These are phyloP conservation scores for Ophiocordyceps camponoti-floridani DNA, from an alignment of 2,329 filamentous ascomycete genomes.

Conservation along the genomic window DNA sequence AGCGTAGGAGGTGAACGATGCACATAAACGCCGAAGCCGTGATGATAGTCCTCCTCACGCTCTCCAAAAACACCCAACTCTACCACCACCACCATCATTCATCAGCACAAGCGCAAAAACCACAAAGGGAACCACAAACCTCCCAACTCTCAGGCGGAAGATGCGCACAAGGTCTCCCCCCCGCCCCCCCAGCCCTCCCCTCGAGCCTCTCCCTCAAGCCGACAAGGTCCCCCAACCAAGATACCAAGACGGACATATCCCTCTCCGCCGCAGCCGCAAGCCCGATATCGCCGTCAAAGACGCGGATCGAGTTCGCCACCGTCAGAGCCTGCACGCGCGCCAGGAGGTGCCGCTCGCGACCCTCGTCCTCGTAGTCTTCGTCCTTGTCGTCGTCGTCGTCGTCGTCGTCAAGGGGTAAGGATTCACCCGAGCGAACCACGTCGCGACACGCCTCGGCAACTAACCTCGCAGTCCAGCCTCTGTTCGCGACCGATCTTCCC, in stretches of 20 bases:
- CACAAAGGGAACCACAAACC: slow-evolving; percentile 8
- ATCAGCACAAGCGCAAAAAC: background rate
- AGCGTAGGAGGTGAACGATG: slow-evolving; percentile 16
- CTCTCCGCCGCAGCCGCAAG: slow-evolving; percentile 21
- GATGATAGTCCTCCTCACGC: slow-evolving; percentile 19
- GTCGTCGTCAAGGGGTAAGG: background rate
- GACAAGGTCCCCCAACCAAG: slow-evolving; percentile 18
- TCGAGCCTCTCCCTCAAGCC: slow-evolving; percentile 16
- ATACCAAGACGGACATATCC: slow-evolving; percentile 16
- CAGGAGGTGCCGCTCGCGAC: slow-evolving; percentile 5
- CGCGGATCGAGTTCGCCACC: slow-evolving; percentile 21
- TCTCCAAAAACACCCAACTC: slow-evolving; percentile 25
- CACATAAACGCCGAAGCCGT: slow-evolving; percentile 14
- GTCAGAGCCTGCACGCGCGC: slow-evolving; percentile 24
- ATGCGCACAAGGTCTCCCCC: slow-evolving; percentile 9
- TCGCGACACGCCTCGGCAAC: slow-evolving; percentile 18
- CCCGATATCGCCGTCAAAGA: slow-evolving; percentile 24
- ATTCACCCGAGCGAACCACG: slow-evolving; percentile 16
- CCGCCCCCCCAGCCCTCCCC: slow-evolving; percentile 3
- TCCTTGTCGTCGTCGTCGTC: background rate
- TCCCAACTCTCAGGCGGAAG: slow-evolving; percentile 23
- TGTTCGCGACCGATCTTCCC: slow-evolving; percentile 17
- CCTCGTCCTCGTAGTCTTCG: background rate
- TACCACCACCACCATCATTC: slow-evolving; percentile 1
- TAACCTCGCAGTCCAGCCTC: slow-evolving; percentile 19